Base-by-base conservation (phyloP, 805 yeast species). In the Suhomyces xylopsoci region DNA sequence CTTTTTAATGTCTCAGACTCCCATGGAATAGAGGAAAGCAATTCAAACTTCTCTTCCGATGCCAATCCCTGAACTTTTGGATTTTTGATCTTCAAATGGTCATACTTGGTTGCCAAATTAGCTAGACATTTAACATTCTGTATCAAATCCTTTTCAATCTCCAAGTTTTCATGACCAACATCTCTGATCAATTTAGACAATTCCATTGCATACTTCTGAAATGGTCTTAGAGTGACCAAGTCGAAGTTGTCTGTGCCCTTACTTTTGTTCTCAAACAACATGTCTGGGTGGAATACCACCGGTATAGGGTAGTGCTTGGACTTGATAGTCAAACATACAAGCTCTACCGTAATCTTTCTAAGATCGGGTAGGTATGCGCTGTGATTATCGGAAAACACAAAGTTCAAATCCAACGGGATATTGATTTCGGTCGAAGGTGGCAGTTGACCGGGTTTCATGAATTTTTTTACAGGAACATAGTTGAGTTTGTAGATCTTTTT, bases 301-400 rank as follows among this genome's bases (percentile, higher is more conserved):
- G 77, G 78, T 9, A 73, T 66, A 0, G 74, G 74, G 14, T 65
- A 44, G 19, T 58, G 56, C 50, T 66, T 67, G 1, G 75, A 65
- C 53, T 67, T 67, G 22, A 70, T 53, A 0, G 75, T 68, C 40
- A 68, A 54, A 2, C 65, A 66, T 2, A 66, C 62, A 36, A 74
- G 54, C 36, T 73, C 77, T 4, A 66, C 70, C 1, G 63, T 49
- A 1, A 74, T 55, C 22, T 60, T 53, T 45, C 58, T 64, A 45
- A 72, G 58, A 15, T 67, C 71, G 1, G 70, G 70, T 3, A 59
- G 53, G 2, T 58, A 47, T 19, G 50, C 50, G 19, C 48, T 44
- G 38, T 48, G 53, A 7, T 53, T 53, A 47, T 65, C 65, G 20
- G 67, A 56, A 10, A 64, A 66, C 5, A 61, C 54, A 52, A 60